A percentile compares a stretch with the other conserved stretches of the same genome.
Evolutionary conservation across 768 basidiomycete genomes (phyloP).

Genomic region (Scleroderma bovista): DNA sequence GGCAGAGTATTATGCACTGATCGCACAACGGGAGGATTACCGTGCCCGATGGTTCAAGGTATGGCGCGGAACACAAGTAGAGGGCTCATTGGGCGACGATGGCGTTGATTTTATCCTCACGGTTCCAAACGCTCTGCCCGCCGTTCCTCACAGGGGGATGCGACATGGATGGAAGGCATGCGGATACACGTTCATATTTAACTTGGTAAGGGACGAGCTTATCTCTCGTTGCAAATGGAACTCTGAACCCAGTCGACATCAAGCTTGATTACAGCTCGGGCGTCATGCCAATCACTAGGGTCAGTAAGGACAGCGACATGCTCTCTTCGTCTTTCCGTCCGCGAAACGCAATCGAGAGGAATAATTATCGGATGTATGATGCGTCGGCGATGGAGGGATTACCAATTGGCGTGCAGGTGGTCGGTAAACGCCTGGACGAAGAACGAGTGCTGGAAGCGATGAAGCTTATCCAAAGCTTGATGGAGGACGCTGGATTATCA

Average conservation of each 20-base stretch:
- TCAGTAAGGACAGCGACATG: conserved; percentile 30
- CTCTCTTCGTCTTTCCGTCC: conserved; percentile 19
- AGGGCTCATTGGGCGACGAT: conserved; percentile 28
- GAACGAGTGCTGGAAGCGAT: conserved; percentile 45
- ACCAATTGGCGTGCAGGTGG: conserved; percentile 40
- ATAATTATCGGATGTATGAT: conserved; percentile 38
- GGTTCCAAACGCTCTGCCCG: conserved; percentile 58
- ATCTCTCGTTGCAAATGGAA: not conserved
- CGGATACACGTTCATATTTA: conserved; percentile 64
- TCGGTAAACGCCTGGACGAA: conserved; percentile 40
- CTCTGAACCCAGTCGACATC: not conserved
- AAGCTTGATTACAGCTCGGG: conserved; percentile 44
- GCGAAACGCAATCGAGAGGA: conserved; percentile 35
- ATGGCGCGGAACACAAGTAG: conserved; percentile 23
- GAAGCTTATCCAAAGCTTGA: conserved; percentile 31
- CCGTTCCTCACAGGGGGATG: conserved; percentile 47
- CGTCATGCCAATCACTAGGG: conserved; percentile 40
- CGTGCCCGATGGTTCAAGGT: conserved; percentile 35
- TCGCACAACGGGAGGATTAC: conserved; percentile 41
- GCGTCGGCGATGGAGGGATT: conserved; percentile 38
- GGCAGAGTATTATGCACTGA: conserved; percentile 44
- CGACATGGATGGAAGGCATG: conserved; percentile 54
- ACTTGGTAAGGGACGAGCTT: conserved; percentile 39
- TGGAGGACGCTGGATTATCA: conserved; percentile 16
- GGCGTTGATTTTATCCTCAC: conserved; percentile 59